phyloP scores from a whole-genome alignment of 805 yeast genomes.

The Cyberlindnera lachancei region DNA sequence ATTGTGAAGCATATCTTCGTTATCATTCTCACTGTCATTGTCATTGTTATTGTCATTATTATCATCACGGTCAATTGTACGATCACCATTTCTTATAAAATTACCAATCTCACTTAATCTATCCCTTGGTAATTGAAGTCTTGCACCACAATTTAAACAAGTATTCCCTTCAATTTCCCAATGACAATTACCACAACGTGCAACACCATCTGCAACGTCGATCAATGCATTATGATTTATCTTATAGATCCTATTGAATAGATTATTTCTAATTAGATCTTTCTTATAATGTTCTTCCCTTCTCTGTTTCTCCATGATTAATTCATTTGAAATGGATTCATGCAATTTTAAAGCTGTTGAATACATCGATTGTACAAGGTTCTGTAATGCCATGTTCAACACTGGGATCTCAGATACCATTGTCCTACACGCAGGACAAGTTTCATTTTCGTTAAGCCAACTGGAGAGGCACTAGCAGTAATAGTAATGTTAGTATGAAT shows the following conservation, averaged over 20 bases:
- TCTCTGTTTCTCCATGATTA: constrained; percentile 11
- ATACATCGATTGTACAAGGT: constrained; percentile 34
- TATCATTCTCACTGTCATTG: neutral
- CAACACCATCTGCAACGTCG: constrained; percentile 64
- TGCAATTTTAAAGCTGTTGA: constrained; percentile 21
- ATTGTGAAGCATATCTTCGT: too few relatives aligned
- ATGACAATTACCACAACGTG: constrained; percentile 68
- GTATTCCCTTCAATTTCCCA: constrained; percentile 65
- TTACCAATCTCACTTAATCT: too few relatives aligned
- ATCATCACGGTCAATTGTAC: neutral
- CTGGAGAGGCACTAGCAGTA: constrained; percentile 36
- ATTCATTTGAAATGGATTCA: constrained; percentile 15
- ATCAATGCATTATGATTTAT: constrained; percentile 41
- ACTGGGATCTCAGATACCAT: constrained; percentile 42
- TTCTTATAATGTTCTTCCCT: constrained; percentile 29
- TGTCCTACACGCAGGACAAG: constrained; percentile 66
- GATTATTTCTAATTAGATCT: constrained; percentile 30
- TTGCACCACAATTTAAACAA: constrained; percentile 64
- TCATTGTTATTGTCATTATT: neutral
- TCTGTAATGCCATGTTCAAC: constrained; percentile 44
- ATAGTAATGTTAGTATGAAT: neutral
- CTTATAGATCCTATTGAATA: constrained; percentile 47
- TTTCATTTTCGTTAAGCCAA: constrained; percentile 51
- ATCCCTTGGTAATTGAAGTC: constrained; percentile 27
- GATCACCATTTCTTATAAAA: too few relatives aligned